Percentiles rank a stretch among this genome's conserved stretches.
These are phyloP conservation scores for Brassica incana DNA, from an alignment of 345 rosid genomes.

Conservation along the genomic window DNA sequence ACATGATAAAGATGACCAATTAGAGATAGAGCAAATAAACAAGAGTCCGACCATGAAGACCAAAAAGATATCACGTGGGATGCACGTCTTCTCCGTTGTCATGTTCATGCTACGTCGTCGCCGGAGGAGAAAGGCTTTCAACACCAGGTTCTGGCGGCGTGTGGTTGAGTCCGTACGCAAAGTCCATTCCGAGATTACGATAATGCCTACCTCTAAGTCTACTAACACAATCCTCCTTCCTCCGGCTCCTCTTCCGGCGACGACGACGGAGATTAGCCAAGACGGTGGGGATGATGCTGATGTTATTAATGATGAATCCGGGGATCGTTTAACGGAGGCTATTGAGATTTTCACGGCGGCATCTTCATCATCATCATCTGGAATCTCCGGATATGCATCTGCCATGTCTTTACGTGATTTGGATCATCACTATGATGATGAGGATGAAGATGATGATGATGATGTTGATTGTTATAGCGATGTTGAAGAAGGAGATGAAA, in stretches of 20 bases:
- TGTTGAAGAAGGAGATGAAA: slow-evolving; percentile 50
- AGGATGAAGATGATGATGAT: slow-evolving; percentile 5
- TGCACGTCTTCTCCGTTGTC: slow-evolving; percentile 50
- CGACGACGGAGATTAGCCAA: not conserved
- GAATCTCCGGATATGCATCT: slow-evolving; percentile 50
- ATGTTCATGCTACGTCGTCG: slow-evolving; percentile 46
- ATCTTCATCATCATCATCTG: slow-evolving; percentile 22
- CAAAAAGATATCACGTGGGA: slow-evolving; percentile 42
- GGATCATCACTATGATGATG: slow-evolving; percentile 16
- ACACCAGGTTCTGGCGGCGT: slow-evolving; percentile 43
- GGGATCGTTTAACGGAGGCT: slow-evolving; percentile 12
- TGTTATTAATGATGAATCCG: not conserved
- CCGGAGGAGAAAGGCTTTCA: slow-evolving; percentile 41
- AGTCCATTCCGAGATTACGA: slow-evolving; percentile 12
- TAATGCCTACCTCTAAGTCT: slow-evolving; percentile 35
- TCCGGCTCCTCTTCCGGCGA: slow-evolving; percentile 27
- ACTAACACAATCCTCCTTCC: slow-evolving; percentile 39
- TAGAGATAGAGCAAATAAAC: slow-evolving; percentile 30
- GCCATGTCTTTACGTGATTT: slow-evolving; percentile 44
- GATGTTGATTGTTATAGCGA: slow-evolving; percentile 28
- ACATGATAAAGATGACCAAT: slow-evolving; percentile 26
- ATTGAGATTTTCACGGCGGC: slow-evolving; percentile 38
- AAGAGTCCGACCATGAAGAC: not conserved
- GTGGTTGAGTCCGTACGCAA: slow-evolving; percentile 53
- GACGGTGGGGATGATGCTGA: slow-evolving; percentile 1